Percentiles rank a stretch among this genome's conserved stretches.
These are phyloP conservation scores for Solidago caesia DNA, from an alignment of 129 eudicot genomes.

Conservation along the genomic window DNA sequence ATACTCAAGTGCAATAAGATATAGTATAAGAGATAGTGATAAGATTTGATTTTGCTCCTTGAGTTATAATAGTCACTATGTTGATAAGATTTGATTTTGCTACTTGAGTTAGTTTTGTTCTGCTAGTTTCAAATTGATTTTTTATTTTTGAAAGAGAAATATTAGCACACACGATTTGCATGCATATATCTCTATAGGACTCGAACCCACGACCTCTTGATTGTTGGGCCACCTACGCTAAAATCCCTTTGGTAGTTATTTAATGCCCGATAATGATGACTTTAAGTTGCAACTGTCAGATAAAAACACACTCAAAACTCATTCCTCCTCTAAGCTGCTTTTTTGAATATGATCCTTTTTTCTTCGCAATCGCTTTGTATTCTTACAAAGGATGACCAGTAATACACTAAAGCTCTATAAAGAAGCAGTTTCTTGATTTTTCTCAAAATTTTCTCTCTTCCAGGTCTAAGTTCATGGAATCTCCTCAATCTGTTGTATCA, in stretches of 20 bases:
- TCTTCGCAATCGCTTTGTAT: background rate
- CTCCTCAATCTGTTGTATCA: constrained; percentile 94
- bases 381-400: background rate
- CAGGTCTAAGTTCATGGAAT: constrained; percentile 71
- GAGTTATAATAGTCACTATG: background rate
- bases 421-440: background rate
- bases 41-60: background rate
- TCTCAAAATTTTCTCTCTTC: constrained; percentile 7
- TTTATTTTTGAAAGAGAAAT: no score
- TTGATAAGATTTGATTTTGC: background rate
- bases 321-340: background rate
- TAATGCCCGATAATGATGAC: background rate
- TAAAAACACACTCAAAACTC: background rate
- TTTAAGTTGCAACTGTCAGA: background rate
- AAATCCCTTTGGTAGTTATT: no score
- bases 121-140: no score
- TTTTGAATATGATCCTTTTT: background rate
- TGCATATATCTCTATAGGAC: no score
- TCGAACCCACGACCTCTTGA: no score
- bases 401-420: background rate
- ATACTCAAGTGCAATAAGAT: background rate
- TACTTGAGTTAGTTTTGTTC: no score
- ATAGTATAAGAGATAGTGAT: background rate
- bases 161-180: no score
- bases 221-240: background rate